Evolutionary conservation across 2,329 filamentous ascomycete genomes (phyloP), one percentile per base, ranked within the genome.

Genomic region (Curvularia verruculosa): DNA sequence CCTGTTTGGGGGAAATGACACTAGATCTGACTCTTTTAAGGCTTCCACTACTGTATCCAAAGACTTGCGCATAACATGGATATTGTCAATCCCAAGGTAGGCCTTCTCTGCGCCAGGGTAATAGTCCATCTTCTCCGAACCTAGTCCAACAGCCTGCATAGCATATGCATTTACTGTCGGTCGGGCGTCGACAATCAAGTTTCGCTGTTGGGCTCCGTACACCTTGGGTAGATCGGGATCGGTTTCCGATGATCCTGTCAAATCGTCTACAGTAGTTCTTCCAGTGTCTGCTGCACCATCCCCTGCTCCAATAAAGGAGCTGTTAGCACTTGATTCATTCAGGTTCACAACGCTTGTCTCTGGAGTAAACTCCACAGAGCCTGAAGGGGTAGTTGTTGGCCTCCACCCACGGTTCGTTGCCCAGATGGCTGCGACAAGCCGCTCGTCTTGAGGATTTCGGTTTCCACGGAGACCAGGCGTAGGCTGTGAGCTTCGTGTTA

Each of bases 101-200:
- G 89, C 89, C 77, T 97, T 96, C 57, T 89, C 89, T 15, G 92
- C 92, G 69, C 93, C 94, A 60, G 89, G 91, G 79, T 99, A 99
- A 77, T 96, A 90, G 63, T 96, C 91, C 91, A 98, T 97, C 70
- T 97, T 96, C 77, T 99, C 95, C 0, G 94, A 96, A 2, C 95
- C 95, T 74, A 93, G 87, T 6, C 95, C 95, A 62, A 94, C 88
- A 3, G 93, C 91, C 75, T 97, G 93, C 85, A 97, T 98, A 6
- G 92, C 92, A 65, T 93, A 87, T 19, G 95, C 95, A 74, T 99
- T 99, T 66, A 99, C 88, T 3, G 89, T 95, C 15, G 95, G 95
- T 44, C 95, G 87, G 43, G 95, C 95, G 79, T 99, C 95, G 43
- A 99, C 92, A 65, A 99, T 99, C 57, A 98, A 80, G 71, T 98